Evolutionary conservation across 176 grass and related monocot genomes (phyloP), one percentile per base, ranked within the genome.

Genomic region (Triticum timopheevii): DNA sequence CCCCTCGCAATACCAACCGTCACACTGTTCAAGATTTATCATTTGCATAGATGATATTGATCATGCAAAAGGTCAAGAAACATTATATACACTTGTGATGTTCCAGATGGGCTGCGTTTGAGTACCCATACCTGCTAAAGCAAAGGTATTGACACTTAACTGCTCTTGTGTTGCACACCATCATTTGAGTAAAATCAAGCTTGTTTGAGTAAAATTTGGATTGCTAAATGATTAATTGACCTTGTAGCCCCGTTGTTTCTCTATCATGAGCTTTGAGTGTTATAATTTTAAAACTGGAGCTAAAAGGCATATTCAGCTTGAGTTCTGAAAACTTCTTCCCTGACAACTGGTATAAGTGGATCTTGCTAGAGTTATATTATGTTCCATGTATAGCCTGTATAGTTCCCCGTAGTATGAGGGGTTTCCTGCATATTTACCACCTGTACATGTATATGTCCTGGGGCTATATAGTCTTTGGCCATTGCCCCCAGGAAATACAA

Each of bases 1-100:
- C 86, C 47, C 93, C 96, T 71, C 69, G 19, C 52, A 86, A 73
- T 88, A 78, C 87, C 86, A 87, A 61, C 71, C 80, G 82, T 35
- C 80, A 40, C 81, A 88, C 76, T 93, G 28, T 86, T 89, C 85
- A 91, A 47, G 77, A 77, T 17, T 38, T 81, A 22, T 84, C 89
- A 61, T 84, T 85, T 88, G 50, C 62, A 52, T 91, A 85, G 42
- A 86, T 69, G 73, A 35, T 61, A 67, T 28, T 58, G 62, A 24
- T 56, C 62, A 69, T 19, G 13, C 23, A 68, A 79, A 80, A 75
- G 27, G 80, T 81, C 69, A 38, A 31, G 7, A 61, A 36, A 74
- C 63, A 83, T 30, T 80, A n/a, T 38, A 50, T 65, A 33, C 61
- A 82, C 61, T 77, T 86, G 31, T 83, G 59, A 64, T 47, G 49